Evolutionary conservation across 768 basidiomycete species (phyloP).

Genomic region (Rhizopogon salebrosus): DNA sequence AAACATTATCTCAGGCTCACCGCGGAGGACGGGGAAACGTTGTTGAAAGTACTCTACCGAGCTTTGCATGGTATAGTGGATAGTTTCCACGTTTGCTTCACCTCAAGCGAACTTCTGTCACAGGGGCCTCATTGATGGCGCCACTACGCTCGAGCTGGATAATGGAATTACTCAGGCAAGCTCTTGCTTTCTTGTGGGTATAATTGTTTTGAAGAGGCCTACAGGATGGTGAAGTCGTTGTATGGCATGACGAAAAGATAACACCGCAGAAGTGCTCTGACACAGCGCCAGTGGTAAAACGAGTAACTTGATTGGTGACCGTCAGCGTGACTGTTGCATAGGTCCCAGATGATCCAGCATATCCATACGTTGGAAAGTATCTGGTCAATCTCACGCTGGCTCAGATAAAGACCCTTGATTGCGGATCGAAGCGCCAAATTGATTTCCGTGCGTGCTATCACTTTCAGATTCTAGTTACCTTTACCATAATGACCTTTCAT

Average conservation of each 20-base stretch:
- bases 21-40: slow-evolving; percentile 74
- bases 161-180: slow-evolving; percentile 68
- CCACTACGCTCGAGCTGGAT: slow-evolving; percentile 74
- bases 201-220: slow-evolving; percentile 5
- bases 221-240: slow-evolving; percentile 71
- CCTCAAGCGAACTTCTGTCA: slow-evolving; percentile 4
- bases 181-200: background rate
- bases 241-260: slow-evolving; percentile 79
- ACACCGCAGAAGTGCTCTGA: slow-evolving; percentile 60
- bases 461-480: background rate
- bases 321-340: slow-evolving; percentile 19
- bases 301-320: background rate
- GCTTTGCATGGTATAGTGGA: slow-evolving; percentile 63
- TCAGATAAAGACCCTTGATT: slow-evolving; percentile 77
- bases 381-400: slow-evolving; percentile 75
- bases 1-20: slow-evolving; percentile 46
- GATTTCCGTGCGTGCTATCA: slow-evolving; percentile 46
- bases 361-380: slow-evolving; percentile 73
- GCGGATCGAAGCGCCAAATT: slow-evolving; percentile 60
- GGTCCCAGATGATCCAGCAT: slow-evolving; percentile 54
- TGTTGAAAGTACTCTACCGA: slow-evolving; percentile 66
- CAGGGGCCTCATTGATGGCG: slow-evolving; percentile 73
- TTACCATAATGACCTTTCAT: slow-evolving; percentile 4
- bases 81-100: slow-evolving; percentile 7
- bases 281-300: slow-evolving; percentile 55